Base-by-base conservation (phyloP, 139 green algal species). In the Pedinophyceae sp. region DNA sequence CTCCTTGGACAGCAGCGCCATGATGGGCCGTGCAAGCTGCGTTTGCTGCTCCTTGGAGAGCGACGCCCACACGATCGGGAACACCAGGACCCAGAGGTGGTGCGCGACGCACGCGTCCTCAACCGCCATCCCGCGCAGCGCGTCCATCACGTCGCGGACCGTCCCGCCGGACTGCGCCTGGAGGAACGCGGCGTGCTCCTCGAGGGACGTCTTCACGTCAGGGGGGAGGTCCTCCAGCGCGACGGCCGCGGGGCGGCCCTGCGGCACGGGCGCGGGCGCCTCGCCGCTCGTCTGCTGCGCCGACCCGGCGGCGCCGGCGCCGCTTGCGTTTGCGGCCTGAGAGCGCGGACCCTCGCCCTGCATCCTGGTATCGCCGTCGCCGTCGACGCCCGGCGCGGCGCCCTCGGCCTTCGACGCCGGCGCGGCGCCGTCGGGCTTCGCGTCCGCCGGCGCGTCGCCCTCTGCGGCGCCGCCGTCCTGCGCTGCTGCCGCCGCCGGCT, bases 41-140 rank as follows among this genome's bases (percentile, higher is more conserved):
- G 83, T 69, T 61, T 78, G 60, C 71, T 98, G 87, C 67, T 98
- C 82, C 64, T 93, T 80, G 2, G 50, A 13, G 23, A 97, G 66
- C 6, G 82, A 87, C 43, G 79, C 83, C 92, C 92, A 99, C 28
- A 96, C 82, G 57, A 99, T 97, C 62, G 92, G 92, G 70, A 98
- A 98, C 19, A 95, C 68, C 45, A 96, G 72, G 28, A 95, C 86
- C 89, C 84, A 94, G 20, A 93, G 46, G 59, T 91, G 78, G 47
- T 74, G 76, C 22, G 76, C 68, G 40, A 88, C 62, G 10, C 70
- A 22, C 3, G 72, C 39, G 40, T 95, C 87, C 4, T 62, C 55
- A 13, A 76, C 63, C 24, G 79, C 69, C 34, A 83, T 57, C 70
- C 96, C 87, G 24, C 81, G 70, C 28, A 99, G 69, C 3, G 80